phyloP scores from a whole-genome alignment of 208 protist species.

The Porcisia hertigi region DNA sequence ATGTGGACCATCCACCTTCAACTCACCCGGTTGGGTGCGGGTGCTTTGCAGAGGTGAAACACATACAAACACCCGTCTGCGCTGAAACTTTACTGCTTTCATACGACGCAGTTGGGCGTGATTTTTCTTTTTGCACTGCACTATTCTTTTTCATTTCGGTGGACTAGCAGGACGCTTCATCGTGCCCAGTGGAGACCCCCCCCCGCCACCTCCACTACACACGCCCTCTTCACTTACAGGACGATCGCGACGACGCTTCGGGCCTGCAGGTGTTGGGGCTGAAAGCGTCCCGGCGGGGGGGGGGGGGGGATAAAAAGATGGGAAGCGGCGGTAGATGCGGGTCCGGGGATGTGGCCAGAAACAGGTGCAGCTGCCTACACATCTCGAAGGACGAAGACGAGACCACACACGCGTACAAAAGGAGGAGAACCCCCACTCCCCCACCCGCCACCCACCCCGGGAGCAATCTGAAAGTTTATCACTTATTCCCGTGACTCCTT shows the following conservation, averaged over 20 bases:
- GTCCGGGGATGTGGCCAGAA: neutral
- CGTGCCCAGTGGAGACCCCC: too few species aligned
- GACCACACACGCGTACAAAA: neutral
- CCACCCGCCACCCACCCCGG: too few species aligned
- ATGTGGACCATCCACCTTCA: neutral
- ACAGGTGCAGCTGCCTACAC: neutral
- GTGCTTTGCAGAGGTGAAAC: neutral
- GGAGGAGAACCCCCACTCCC: neutral
- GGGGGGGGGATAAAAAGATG: too few species aligned
- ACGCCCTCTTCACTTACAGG: neutral
- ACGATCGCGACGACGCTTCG: neutral
- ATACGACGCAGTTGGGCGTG: neutral
- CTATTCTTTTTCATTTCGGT: neutral
- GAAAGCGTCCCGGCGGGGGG: neutral
- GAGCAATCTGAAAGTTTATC: neutral
- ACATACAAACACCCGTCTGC: neutral
- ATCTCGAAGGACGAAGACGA: neutral
- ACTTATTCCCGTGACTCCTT: slow-evolving; percentile 25
- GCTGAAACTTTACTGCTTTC: neutral
- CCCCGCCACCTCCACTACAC: too few species aligned
- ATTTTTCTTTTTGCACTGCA: neutral
- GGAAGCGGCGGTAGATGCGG: neutral
- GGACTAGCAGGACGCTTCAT: neutral
- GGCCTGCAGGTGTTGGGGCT: neutral
- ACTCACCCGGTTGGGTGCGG: neutral